A percentile compares a stretch with the other conserved stretches of the same genome.
Conservation (phyloP, 441 rosid genomes). For the Populus hybrid region DNA sequence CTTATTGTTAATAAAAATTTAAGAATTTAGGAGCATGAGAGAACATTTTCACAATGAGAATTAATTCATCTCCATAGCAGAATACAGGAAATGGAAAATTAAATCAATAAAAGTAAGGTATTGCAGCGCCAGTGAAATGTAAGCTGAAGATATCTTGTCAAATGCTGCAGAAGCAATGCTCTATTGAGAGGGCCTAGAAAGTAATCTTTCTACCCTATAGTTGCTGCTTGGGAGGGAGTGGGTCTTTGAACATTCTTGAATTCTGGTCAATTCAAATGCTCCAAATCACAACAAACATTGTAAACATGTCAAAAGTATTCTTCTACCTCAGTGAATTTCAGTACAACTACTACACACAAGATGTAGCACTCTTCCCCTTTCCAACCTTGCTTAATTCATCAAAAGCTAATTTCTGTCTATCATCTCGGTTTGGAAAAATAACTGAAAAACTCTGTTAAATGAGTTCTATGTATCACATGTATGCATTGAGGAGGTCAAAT, state of each 20-base stretch:
- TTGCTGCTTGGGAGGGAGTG: neutral
- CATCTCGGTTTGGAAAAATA: neutral
- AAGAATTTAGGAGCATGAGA: neutral
- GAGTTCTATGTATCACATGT: too few relatives aligned
- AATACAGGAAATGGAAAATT: neutral
- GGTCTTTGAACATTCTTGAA: neutral
- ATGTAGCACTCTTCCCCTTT: neutral
- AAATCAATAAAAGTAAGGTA: neutral
- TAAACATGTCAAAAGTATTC: neutral
- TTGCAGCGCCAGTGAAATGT: neutral
- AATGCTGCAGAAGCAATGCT: neutral
- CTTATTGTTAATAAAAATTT: neutral
- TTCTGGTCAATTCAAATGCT: neutral
- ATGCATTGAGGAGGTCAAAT: too few relatives aligned
- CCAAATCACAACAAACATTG: neutral
- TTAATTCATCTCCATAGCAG: neutral
- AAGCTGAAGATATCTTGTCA: neutral
- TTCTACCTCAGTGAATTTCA: neutral
- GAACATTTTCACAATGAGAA: neutral
- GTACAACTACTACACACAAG: neutral
- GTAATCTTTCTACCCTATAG: neutral
- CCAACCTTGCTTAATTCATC: neutral
- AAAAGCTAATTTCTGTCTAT: neutral
- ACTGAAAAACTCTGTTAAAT: neutral
- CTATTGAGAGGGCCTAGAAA: neutral